These are phyloP conservation scores for Diatrype stigma DNA, from an alignment of 2,329 filamentous ascomycete genomes.

Conservation along the genomic window DNA sequence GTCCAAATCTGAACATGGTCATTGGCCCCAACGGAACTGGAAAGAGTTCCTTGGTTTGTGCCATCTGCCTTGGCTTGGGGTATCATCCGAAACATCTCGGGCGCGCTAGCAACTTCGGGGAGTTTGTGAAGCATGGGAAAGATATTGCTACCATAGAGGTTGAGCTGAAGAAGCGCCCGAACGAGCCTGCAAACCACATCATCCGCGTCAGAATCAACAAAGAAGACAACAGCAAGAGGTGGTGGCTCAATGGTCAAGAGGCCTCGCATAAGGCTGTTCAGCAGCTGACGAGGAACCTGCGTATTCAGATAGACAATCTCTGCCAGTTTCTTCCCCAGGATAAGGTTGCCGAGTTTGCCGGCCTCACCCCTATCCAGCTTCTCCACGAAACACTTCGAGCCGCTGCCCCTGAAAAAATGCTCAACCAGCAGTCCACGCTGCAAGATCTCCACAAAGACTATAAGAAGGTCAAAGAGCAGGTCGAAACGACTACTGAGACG, in stretches of 20 bases:
- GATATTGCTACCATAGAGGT: slow-evolving; percentile 80
- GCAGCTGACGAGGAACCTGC: slow-evolving; percentile 63
- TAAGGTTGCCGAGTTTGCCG: slow-evolving; percentile 90
- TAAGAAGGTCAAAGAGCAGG: slow-evolving; percentile 56
- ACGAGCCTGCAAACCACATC: slow-evolving; percentile 62
- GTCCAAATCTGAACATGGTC: slow-evolving; percentile 94
- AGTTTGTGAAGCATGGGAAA: slow-evolving; percentile 90
- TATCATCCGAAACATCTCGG: slow-evolving; percentile 79
- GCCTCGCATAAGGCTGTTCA: slow-evolving; percentile 61
- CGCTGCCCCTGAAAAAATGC: slow-evolving; percentile 77
- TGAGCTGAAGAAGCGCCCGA: slow-evolving; percentile 67
- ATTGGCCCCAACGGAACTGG: slow-evolving; percentile 98
- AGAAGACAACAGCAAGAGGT: slow-evolving; percentile 79
- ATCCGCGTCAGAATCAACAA: slow-evolving; percentile 73
- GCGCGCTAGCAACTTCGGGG: slow-evolving; percentile 75
- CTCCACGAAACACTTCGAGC: slow-evolving; percentile 84
- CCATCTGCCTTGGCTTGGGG: slow-evolving; percentile 88
- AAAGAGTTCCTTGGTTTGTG: slow-evolving; percentile 95
- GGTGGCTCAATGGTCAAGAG: slow-evolving; percentile 67
- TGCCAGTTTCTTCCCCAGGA: slow-evolving; percentile 98
- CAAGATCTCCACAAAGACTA: slow-evolving; percentile 67
- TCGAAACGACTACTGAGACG: slow-evolving; percentile 56
- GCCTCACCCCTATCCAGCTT: slow-evolving; percentile 74
- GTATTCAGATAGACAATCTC: slow-evolving; percentile 95
- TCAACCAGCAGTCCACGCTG: slow-evolving; percentile 70